Evolutionary conservation across 2,329 filamentous ascomycete genomes (phyloP), one percentile per base, ranked within the genome.

Genomic region (Hymenoscyphus albidus): DNA sequence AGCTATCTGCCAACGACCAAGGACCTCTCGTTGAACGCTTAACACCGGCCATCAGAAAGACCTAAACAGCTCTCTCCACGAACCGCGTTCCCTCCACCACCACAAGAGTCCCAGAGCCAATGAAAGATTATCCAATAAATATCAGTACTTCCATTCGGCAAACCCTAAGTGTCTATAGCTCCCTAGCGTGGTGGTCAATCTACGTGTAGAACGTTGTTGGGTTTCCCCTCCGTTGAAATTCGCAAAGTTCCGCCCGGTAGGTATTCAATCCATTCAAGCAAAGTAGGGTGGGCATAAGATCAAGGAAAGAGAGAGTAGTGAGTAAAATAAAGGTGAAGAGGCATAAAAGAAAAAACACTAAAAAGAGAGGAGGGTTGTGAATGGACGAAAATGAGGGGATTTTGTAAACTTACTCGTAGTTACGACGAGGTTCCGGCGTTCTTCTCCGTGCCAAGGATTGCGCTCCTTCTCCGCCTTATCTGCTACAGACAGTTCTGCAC

Each of bases 1-100:
- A 74, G n/a, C 69, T 71, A 69, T 75, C 74, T 68, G 70, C 69
- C 59, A 75, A 58, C 18, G 70, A 72, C 74, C 74, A 75, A 22
- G 44, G 44, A 51, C 44, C 56, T 3, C 57, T 38, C 42, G 18
- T 22, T 9, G 59, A n/a, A 32, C 27, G 12, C 40, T 18, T 51
- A 35, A 51, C 54, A 10, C 59, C 31, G 31, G 40, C 59, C 59
- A 54, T 54, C 5, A 16, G 9, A 18, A 38, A 61, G 18, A 16
- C 27, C 35, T 31, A 42, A 18, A 27, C 35, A 35, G 13, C 22
- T 27, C 32, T 27, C 38, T n/a, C 32, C 42, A 12, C 38, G 22
- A 38, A 5, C 40, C 54, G 5, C 42, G n/a, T 14, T 61, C 16
- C 27, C 18, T 22, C n/a, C 40, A 54, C 44, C 31, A 39, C 2